phyloP scores from a whole-genome alignment of 371 early-diverging fungal species.

The Zancudomyces culisetae region DNA sequence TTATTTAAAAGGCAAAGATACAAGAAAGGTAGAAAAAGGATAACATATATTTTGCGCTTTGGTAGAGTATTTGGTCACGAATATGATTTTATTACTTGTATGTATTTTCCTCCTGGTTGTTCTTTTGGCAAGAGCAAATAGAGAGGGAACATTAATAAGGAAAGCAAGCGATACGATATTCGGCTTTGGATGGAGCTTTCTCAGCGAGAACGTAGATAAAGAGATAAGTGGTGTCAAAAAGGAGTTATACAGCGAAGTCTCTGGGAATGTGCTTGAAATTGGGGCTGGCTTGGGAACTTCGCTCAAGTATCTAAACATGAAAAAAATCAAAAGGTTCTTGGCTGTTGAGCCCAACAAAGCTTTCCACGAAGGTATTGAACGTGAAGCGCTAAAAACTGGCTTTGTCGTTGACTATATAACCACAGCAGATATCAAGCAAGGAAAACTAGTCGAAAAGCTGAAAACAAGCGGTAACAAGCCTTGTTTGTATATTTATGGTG shows the following conservation, averaged over 20 bases:
- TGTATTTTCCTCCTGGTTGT: no score
- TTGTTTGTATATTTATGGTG: conserved; percentile 14
- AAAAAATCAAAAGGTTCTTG: conserved; percentile 3
- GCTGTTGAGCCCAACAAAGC: conserved; percentile 13
- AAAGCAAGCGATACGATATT: not conserved
- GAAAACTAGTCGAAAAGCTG: not conserved
- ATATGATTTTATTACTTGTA: no score
- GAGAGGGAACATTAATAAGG: not conserved
- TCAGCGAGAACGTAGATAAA: no score
- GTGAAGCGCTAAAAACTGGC: conserved; percentile 7
- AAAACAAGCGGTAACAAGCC: no score
- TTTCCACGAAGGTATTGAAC: conserved; percentile 7
- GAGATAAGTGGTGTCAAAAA: not conserved
- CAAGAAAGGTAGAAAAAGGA: no score
- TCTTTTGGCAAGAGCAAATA: no score
- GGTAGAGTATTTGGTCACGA: no score
- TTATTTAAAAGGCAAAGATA: no score
- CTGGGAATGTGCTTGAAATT: conserved; percentile 15
- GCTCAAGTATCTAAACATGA: conserved; percentile 7
- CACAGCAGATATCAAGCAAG: conserved; percentile 5
- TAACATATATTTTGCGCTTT: no score
- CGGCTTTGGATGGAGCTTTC: not conserved
- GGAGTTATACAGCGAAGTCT: conserved; percentile 10
- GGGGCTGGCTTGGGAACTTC: conserved; percentile 17
- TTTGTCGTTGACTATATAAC: conserved; percentile 6